Conservation (phyloP, 192 early-diverging fungal genomes). For the Entomortierella beljakovae region DNA sequence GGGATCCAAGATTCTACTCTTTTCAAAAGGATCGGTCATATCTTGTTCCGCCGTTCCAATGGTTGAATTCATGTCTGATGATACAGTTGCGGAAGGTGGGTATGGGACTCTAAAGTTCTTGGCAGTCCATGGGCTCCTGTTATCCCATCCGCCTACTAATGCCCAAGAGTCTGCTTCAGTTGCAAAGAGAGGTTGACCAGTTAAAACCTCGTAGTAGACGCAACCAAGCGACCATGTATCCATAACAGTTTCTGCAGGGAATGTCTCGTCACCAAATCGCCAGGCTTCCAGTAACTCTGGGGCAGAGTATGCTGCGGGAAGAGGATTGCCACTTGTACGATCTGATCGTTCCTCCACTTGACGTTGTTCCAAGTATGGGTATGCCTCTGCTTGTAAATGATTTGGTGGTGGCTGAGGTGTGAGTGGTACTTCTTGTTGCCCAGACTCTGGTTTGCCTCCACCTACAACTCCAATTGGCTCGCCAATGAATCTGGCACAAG, state of each 20-base stretch:
- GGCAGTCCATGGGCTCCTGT: constrained; percentile 8
- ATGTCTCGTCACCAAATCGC: constrained; percentile 38
- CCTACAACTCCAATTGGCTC: constrained; percentile 44
- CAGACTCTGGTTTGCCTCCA: constrained; percentile 2
- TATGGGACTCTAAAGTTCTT: constrained; percentile 28
- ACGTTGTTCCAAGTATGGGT: constrained; percentile 31
- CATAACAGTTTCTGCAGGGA: constrained; percentile 46
- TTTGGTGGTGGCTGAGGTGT: constrained; percentile 2
- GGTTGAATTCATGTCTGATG: not conserved
- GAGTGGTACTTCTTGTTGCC: not conserved
- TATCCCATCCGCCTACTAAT: constrained; percentile 36
- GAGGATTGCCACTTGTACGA: constrained; percentile 39
- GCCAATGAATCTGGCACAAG: constrained; percentile 44
- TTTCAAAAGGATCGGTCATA: constrained; percentile 1
- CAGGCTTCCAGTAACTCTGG: constrained; percentile 50
- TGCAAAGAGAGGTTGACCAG: constrained; percentile 24
- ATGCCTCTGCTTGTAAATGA: constrained; percentile 8
- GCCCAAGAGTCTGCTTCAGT: constrained; percentile 45
- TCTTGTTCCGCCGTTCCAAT: not conserved
- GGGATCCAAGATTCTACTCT: constrained; percentile 31
- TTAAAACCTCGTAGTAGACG: constrained; percentile 47
- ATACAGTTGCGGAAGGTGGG: constrained; percentile 12
- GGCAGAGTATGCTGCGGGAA: constrained; percentile 38
- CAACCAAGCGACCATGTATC: constrained; percentile 50
- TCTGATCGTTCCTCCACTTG: constrained; percentile 24